Evolutionary conservation across 1,284 basidiomycete species (phyloP), one percentile per base, ranked within the genome.

Genomic region (Ceratobasidium sp.): DNA sequence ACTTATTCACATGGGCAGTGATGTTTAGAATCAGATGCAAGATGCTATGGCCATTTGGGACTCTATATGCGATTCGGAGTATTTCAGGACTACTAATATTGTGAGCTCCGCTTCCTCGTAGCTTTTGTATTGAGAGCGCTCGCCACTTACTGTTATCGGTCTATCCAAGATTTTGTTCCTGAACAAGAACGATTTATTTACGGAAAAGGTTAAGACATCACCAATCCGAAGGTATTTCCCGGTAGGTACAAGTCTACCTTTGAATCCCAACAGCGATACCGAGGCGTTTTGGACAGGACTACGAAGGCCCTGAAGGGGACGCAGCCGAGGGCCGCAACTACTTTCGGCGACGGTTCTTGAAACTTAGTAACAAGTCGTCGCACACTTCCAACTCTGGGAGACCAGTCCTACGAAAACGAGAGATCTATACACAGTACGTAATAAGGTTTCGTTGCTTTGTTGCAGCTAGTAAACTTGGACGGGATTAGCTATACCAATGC

Each of bases 21-120:
- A 51, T n/a, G 36, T 74, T 12, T 77, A 94, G 91, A 95, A 94
- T 81, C 94, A 92, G 89, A 96, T 97, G 94, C 91, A 95, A 82
- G 95, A 96, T 77, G 92, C 95, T 0, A 89, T 97, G 86, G 93
- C 94, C 61, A 93, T 97, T 59, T 97, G 94, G 88, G 94, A 96
- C 78, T 95, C 93, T 53, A 94, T 95, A 83, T 92, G 92, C 82
- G 92, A 94, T 79, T 94, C 92, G 25, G 92, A 94, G 77, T 94
- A 95, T 94, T 97, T 98, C 82, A 88, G 90, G 79, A 86, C 90
- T 75, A 95, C 95, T 0, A 94, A 93, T 3, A 94, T 96, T 76
- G 92, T 94, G 75, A 63, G 88, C 36, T 8, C 9, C 36, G 11
- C 9, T 38, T 38, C 11, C 36, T 38, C 36, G 36, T 81, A 7